A percentile compares a stretch with the other conserved stretches of the same genome.
phyloP scores from a whole-genome alignment of 2,329 filamentous ascomycete species.

The Ophiostoma pallidulum region DNA sequence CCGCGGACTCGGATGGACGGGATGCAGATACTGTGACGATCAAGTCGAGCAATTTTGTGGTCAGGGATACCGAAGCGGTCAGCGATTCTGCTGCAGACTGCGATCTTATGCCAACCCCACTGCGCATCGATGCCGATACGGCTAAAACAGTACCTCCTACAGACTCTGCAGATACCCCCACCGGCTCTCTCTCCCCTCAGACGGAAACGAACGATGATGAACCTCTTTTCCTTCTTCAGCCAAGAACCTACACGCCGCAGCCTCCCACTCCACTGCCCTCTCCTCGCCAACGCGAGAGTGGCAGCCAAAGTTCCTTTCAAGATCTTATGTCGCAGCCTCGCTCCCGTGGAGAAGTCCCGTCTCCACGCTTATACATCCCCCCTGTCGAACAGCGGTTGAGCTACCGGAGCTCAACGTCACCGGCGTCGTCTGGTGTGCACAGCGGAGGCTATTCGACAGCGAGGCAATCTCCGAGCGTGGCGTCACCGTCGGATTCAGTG shows the following conservation, averaged over 20 bases:
- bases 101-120: background rate
- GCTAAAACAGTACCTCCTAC: background rate
- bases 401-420: background rate
- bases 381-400: constrained; percentile 6
- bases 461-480: background rate
- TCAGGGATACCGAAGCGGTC: constrained; percentile 1
- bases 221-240: constrained; percentile 44
- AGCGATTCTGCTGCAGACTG: background rate
- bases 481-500: constrained; percentile 4
- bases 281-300: constrained; percentile 29
- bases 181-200: background rate
- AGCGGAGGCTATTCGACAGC: background rate
- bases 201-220: constrained; percentile 17
- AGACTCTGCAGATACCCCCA: background rate
- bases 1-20: background rate
- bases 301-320: background rate
- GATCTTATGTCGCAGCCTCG: background rate
- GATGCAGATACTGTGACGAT: constrained; percentile 3
- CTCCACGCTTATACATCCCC: constrained; percentile 3
- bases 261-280: constrained; percentile 39
- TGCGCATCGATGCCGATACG: constrained; percentile 2
- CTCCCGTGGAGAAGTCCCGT: background rate
- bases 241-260: constrained; percentile 47
- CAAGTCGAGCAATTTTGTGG: constrained; percentile 3
- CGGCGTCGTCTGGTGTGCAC: background rate